Evolutionary conservation across 495 filamentous ascomycete species (phyloP).

Genomic region (Podospora didyma): DNA sequence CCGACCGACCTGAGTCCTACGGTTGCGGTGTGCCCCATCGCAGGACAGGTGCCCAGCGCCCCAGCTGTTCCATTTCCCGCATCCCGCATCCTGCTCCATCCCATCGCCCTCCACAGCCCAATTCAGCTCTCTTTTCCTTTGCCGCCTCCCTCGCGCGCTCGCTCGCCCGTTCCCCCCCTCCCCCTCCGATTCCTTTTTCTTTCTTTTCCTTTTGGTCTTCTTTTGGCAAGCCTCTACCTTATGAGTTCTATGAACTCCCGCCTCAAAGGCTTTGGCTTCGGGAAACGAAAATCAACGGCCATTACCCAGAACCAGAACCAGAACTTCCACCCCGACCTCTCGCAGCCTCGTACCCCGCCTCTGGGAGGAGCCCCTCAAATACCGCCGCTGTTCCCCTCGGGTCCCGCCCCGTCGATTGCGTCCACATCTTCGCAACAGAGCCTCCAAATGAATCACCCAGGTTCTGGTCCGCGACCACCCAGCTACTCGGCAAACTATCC

Average conservation of each 20-base stretch:
- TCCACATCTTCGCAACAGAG: slow-evolving; percentile 46
- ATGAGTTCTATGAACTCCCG: slow-evolving; percentile 62
- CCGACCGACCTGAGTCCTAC: slow-evolving; percentile 12
- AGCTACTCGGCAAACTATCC: slow-evolving; percentile 64
- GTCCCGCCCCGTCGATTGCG: slow-evolving; percentile 38
- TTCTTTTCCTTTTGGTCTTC: slow-evolving; percentile 23
- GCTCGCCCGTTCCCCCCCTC: neutral
- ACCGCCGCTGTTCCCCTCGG: slow-evolving; percentile 39
- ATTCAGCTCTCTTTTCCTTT: slow-evolving; percentile 17
- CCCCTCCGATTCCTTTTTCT: slow-evolving; percentile 11
- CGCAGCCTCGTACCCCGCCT: slow-evolving; percentile 35
- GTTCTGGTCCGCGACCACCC: slow-evolving; percentile 60
- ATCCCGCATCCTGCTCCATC: too few species aligned
- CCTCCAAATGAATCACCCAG: slow-evolving; percentile 56
- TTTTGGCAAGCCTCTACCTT: slow-evolving; percentile 27
- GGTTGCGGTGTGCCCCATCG: too few species aligned
- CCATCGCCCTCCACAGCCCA: slow-evolving; percentile 4
- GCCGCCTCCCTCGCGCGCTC: slow-evolving; percentile 5
- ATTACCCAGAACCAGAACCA: slow-evolving; percentile 40
- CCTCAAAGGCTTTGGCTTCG: slow-evolving; percentile 56
- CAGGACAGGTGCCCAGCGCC: too few species aligned
- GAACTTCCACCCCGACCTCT: slow-evolving; percentile 6
- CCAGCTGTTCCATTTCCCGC: too few species aligned
- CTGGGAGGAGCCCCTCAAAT: slow-evolving; percentile 39
- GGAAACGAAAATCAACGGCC: slow-evolving; percentile 52